A percentile compares a stretch with the other conserved stretches of the same genome.
These are phyloP conservation scores for Neltuma alba DNA, from an alignment of 306 rosid species.

Conservation along the genomic window DNA sequence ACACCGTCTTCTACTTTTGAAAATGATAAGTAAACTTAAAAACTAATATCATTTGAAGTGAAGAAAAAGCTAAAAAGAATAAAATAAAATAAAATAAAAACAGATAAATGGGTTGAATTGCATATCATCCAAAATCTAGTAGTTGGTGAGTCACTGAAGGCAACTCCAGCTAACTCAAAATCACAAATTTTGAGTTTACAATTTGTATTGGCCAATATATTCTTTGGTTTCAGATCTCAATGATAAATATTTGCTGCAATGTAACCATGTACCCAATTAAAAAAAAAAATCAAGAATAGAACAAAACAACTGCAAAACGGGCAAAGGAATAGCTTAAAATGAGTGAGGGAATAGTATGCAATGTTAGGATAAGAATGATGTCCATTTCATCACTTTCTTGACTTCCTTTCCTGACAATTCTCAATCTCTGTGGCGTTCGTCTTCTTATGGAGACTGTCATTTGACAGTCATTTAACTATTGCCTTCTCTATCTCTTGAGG, in stretches of 20 bases:
- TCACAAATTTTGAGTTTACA: slow-evolving; percentile 96
- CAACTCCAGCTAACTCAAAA: slow-evolving; percentile 97
- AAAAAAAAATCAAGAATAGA: not conserved
- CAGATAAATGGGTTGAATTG: slow-evolving; percentile 14
- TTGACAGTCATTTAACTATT: too few species aligned
- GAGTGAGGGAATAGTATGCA: not conserved
- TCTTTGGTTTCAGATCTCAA: slow-evolving; percentile 94
- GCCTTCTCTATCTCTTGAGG: too few species aligned
- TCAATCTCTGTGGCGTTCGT: too few species aligned
- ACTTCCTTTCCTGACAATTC: too few species aligned
- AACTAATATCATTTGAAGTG: not conserved
- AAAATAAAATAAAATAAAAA: not conserved
- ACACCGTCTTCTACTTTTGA: slow-evolving; percentile 10
- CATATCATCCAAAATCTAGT: slow-evolving; percentile 97
- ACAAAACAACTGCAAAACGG: not conserved
- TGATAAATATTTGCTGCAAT: slow-evolving; percentile 91
- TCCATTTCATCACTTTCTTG: too few species aligned
- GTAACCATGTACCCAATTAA: slow-evolving; percentile 22
- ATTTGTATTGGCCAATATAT: slow-evolving; percentile 95
- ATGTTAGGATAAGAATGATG: not conserved
- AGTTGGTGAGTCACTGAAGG: slow-evolving; percentile 89
- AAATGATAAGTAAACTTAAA: not conserved
- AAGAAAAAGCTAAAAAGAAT: not conserved
- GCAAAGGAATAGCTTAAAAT: not conserved
- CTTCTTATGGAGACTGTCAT: too few species aligned